phyloP scores from a whole-genome alignment of 805 yeast species.

The Cyberlindnera galapagoensis region DNA sequence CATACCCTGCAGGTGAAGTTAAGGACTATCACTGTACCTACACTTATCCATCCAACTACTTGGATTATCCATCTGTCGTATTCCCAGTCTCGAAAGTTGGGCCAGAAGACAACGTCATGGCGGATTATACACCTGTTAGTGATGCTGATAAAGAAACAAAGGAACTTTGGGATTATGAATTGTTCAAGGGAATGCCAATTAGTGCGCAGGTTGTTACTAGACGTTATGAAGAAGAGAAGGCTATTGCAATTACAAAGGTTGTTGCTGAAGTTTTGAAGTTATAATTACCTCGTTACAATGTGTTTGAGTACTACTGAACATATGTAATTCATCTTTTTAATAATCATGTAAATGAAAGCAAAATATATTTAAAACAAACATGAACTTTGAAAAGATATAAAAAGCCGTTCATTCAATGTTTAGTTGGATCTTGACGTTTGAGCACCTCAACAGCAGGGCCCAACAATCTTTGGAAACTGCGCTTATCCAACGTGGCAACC shows the following conservation, averaged over 20 bases:
- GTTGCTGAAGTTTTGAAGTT: conserved; percentile 3
- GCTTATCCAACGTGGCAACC: conserved; percentile 88
- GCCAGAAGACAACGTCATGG: conserved; percentile 39
- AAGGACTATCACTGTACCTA: conserved; percentile 64
- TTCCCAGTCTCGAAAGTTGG: conserved; percentile 48
- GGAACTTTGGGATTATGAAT: conserved; percentile 29
- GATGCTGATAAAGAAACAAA: conserved; percentile 25
- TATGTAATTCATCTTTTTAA: no score
- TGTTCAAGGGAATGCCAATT: conserved; percentile 50
- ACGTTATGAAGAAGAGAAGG: conserved; percentile 43
- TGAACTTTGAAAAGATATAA: not conserved
- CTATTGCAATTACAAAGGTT: conserved; percentile 37
- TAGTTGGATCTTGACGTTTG: conserved; percentile 79
- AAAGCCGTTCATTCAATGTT: no score
- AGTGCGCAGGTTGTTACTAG: conserved; percentile 43
- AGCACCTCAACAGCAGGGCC: conserved; percentile 93
- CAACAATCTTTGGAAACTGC: conserved; percentile 87
- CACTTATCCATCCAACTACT: conserved; percentile 62
- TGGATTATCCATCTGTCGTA: conserved; percentile 62
- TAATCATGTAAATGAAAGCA: no score
- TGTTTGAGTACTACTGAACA: not conserved
- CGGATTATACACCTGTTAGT: conserved; percentile 10
- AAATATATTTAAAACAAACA: no score
- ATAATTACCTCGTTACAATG: not conserved
- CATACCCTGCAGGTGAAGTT: conserved; percentile 45